Evolutionary conservation across 2,329 filamentous ascomycete genomes (phyloP), one percentile per base, ranked within the genome.

Genomic region (Venturia aucupariae): DNA sequence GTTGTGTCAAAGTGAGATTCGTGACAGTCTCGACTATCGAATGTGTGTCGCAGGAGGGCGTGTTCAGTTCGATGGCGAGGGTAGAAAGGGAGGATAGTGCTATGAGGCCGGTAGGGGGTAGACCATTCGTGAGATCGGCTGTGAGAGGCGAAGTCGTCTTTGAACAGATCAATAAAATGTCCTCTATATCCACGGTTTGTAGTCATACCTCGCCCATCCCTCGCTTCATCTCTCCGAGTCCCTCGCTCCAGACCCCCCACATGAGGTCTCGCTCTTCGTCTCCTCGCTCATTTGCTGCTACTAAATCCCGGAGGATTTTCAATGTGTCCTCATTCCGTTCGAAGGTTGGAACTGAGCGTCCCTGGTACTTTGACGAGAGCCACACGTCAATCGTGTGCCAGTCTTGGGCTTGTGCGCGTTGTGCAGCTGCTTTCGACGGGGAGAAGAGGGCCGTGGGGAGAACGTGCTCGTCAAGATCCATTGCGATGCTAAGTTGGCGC

Each of bases 321-420:
- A 96, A 80, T 0, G 92, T 97, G 57, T 93, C 89, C 38, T 88
- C 82, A 72, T 94, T 97, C 70, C 91, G 87, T 77, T 97, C 93
- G 74, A 96, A 96, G 0, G 81, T 73, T 0, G 91, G 92, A 0
- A 87, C 78, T 0, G 82, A 84, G 38, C 84, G 82, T 55, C 82
- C 81, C 69, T 89, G 90, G 71, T 89, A 89, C 66, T 84, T 82
- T 57, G 82, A 80, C 10, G 71, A 71, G 13, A 97, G 84, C 92
- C 93, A 97, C 70, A 81, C 80, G 75, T 95, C 91, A 69, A 97
- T 84, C 68, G 90, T 91, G 64, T 86, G 87, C 93, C 93, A 97
- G 76, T 97, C 92, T 72, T 93, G 92, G 59, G 91, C 90, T 67
- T 89, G 86, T 15, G 89, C 89, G 67, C 90, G 89, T 69, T 90